Conservation (phyloP, 129 eudicot genomes). For the Artemisia annua region DNA sequence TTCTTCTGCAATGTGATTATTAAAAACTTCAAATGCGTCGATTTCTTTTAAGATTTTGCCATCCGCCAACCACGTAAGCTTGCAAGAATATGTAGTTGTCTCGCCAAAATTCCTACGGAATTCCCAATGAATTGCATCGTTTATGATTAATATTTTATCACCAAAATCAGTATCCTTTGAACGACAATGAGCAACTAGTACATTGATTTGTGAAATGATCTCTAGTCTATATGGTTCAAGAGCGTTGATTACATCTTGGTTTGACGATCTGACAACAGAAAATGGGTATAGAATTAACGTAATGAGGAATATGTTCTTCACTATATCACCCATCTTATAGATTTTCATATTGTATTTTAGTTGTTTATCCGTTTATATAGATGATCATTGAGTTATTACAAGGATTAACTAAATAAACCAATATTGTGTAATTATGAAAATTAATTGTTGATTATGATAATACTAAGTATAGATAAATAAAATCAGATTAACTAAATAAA, state of each 20-base stretch:
- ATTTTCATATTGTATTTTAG: neutral
- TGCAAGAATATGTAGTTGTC: neutral
- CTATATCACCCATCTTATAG: neutral
- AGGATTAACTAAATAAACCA: too few relatives aligned
- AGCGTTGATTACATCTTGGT: neutral
- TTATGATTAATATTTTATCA: neutral
- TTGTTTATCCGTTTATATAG: neutral
- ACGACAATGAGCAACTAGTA: neutral
- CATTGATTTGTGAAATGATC: neutral
- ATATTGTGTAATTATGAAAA: too few relatives aligned
- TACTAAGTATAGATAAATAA: too few relatives aligned
- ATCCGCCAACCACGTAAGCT: neutral
- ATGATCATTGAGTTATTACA: neutral
- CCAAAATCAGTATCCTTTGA: neutral
- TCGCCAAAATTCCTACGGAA: conserved; percentile 1
- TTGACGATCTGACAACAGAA: neutral
- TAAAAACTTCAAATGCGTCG: neutral
- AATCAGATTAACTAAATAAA: too few relatives aligned
- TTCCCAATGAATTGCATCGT: neutral
- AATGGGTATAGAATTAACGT: neutral
- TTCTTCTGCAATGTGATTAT: neutral
- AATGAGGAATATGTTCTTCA: neutral
- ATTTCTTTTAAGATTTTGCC: neutral
- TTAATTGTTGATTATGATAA: too few relatives aligned
- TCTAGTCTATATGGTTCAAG: neutral